Percentiles rank a stretch among this genome's conserved stretches.
Conservation (phyloP, 108 stramenopile genomes). For the Chaetoceros muelleri region DNA sequence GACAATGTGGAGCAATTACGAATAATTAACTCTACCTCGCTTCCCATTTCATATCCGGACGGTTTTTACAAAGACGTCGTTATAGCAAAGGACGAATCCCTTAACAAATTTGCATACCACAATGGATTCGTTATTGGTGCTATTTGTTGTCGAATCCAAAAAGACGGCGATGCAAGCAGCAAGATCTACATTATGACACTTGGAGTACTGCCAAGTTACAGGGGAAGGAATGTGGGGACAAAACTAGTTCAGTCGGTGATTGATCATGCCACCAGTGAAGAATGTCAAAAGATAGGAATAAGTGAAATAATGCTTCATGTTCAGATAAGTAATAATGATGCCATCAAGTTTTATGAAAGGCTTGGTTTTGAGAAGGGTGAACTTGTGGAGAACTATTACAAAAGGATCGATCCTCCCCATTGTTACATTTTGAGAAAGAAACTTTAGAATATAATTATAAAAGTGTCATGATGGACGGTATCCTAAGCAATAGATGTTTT, state of each 20-base stretch:
- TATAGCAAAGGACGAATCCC: conserved; percentile 32
- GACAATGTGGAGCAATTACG: conserved; percentile 78
- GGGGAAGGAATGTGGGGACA: conserved; percentile 82
- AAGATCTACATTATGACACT: conserved; percentile 95
- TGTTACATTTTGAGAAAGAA: conserved; percentile 89
- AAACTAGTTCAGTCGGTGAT: conserved; percentile 78
- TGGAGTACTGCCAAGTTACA: conserved; percentile 88
- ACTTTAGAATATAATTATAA: conserved; percentile 8
- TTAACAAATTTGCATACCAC: conserved; percentile 79
- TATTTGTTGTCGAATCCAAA: conserved; percentile 68
- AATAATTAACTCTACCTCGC: conserved; percentile 66
- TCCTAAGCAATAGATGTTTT: background rate
- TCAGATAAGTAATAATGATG: conserved; percentile 89
- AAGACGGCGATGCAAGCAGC: conserved; percentile 15
- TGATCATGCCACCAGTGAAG: conserved; percentile 38
- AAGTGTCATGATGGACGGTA: background rate
- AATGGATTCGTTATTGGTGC: conserved; percentile 85
- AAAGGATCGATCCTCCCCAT: conserved; percentile 93
- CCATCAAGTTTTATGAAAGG: conserved; percentile 82
- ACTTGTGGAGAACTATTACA: conserved; percentile 92
- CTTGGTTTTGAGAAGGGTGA: conserved; percentile 88
- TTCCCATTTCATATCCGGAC: conserved; percentile 87
- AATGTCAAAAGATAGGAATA: background rate
- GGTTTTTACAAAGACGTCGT: conserved; percentile 82
- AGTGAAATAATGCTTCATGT: conserved; percentile 84